phyloP scores from a whole-genome alignment of 108 stramenopile genomes.

The Fistulifera pelliculosa region DNA sequence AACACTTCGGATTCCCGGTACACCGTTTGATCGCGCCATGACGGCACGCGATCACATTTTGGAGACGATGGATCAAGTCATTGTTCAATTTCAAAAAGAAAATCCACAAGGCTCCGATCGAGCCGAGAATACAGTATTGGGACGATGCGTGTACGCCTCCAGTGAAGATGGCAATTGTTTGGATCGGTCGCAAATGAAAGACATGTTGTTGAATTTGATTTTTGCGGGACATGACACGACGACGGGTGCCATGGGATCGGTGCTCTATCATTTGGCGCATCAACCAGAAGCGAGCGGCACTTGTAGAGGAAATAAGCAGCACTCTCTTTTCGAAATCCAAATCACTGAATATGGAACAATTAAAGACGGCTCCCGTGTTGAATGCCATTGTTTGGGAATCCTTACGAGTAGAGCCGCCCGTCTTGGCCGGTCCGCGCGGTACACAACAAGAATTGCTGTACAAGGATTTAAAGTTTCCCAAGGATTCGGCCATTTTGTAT shows the following conservation, averaged over 20 bases:
- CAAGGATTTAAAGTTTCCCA: neutral
- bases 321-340: constrained; percentile 1
- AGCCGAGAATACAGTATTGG: neutral
- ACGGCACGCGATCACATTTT: neutral
- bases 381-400: constrained; percentile 12
- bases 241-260: constrained; percentile 5
- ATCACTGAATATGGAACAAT: constrained; percentile 10
- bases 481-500: neutral
- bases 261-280: constrained; percentile 5
- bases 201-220: constrained; percentile 6
- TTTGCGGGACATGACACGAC: constrained; percentile 23
- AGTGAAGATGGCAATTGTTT: neutral
- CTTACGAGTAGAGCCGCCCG: constrained; percentile 10
- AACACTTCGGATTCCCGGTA: neutral
- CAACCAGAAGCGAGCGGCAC: constrained; percentile 1
- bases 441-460: neutral
- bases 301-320: constrained; percentile 11
- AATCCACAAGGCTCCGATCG: neutral
- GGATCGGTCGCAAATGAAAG: neutral
- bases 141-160: neutral
- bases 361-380: constrained; percentile 14
- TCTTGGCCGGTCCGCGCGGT: constrained; percentile 7
- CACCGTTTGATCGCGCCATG: neutral
- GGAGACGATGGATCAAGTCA: neutral
- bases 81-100: constrained; percentile 1